Percentiles rank a stretch among this genome's conserved stretches.
phyloP scores from a whole-genome alignment of 176 grass and related monocot species.

The Raddia guianensis region DNA sequence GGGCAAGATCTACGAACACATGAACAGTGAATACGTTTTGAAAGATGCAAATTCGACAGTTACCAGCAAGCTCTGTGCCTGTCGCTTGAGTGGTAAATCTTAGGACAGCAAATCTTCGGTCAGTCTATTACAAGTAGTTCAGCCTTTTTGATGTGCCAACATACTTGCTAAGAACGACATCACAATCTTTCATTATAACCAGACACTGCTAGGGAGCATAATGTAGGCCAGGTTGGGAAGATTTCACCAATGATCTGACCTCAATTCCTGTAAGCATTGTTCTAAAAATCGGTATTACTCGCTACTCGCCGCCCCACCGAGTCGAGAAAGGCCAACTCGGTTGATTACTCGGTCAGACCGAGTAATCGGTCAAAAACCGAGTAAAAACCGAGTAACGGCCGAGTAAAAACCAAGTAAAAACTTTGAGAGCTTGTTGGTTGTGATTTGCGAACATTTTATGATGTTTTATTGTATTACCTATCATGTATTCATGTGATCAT shows the following conservation, averaged over 20 bases:
- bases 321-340: no score
- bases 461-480: no score
- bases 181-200: neutral
- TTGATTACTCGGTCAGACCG: no score
- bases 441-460: no score
- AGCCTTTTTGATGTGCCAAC: neutral
- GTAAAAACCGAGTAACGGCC: no score
- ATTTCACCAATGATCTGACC: neutral
- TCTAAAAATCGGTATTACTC: no score
- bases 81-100: neutral
- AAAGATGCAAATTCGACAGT: neutral
- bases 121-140: neutral
- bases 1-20: neutral
- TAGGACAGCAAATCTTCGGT: neutral
- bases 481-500: no score
- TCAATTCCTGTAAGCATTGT: neutral
- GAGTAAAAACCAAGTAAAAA: no score
- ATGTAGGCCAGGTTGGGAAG: neutral
- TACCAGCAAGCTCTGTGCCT: neutral
- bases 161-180: neutral
- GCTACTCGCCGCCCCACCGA: no score
- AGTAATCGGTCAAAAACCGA: no score
- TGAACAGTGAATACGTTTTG: neutral
- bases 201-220: neutral
- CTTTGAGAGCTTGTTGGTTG: no score